These are phyloP conservation scores for Sicyos baderoa DNA, from an alignment of 306 rosid species.

Conservation along the genomic window DNA sequence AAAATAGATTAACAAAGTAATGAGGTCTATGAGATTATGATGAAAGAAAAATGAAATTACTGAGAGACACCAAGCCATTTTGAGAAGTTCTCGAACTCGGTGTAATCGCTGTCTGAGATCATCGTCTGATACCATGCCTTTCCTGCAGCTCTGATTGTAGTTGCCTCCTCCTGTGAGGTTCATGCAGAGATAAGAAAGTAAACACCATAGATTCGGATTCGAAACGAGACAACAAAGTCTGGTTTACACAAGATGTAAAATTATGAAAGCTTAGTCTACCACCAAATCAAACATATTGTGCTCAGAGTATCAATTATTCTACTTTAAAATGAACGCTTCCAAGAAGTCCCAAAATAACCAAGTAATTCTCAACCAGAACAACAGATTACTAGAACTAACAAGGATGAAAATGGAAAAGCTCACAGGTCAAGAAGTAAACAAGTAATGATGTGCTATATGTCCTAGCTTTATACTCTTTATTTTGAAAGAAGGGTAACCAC, in stretches of 20 bases:
- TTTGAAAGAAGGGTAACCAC: too few relatives aligned
- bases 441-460: too few relatives aligned
- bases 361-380: not conserved
- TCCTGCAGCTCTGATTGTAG: constrained; percentile 30
- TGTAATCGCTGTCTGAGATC: constrained; percentile 27
- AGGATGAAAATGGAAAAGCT: not conserved
- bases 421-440: too few relatives aligned
- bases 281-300: too few relatives aligned
- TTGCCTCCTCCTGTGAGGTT: constrained; percentile 21
- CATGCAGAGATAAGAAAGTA: not conserved
- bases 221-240: too few relatives aligned
- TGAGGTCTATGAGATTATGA: constrained; percentile 14
- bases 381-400: not conserved
- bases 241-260: too few relatives aligned
- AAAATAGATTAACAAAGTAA: constrained; percentile 18
- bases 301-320: not conserved
- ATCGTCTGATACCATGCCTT: constrained; percentile 34
- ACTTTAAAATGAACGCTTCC: not conserved
- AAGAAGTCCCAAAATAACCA: not conserved
- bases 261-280: too few relatives aligned
- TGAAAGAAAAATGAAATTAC: constrained; percentile 14
- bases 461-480: too few relatives aligned
- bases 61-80: constrained; percentile 33
- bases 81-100: constrained; percentile 23
- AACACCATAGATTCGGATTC: too few relatives aligned